A percentile compares a stretch with the other conserved stretches of the same genome.
Conservation (phyloP, 345 rosid species). For the Sonneratia alba region DNA sequence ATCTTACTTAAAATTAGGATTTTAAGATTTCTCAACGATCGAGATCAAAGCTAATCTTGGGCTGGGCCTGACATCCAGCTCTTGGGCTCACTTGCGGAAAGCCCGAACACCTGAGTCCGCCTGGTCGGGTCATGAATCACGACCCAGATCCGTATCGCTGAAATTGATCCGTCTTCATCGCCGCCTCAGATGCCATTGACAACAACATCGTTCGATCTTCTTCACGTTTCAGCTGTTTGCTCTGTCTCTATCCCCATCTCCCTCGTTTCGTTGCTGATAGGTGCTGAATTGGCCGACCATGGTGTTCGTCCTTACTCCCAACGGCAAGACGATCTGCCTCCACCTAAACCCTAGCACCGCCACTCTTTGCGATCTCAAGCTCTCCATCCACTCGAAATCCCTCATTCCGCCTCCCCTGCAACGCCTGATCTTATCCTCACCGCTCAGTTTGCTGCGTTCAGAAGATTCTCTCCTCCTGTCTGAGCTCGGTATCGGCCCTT, state of each 20-base stretch:
- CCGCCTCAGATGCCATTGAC: background rate
- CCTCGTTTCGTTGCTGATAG: background rate
- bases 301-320: constrained; percentile 55
- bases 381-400: constrained; percentile 1
- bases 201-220: background rate
- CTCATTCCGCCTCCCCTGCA: constrained; percentile 13
- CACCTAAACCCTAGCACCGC: constrained; percentile 42
- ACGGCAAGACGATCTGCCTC: constrained; percentile 34
- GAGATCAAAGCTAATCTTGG: no score
- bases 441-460: background rate
- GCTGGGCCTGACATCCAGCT: background rate
- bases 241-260: background rate
- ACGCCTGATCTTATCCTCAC: constrained; percentile 25
- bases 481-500: no score
- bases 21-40: no score
- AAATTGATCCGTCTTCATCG: background rate
- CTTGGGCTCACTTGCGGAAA: background rate
- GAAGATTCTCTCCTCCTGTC: constrained; percentile 32
- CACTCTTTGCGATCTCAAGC: constrained; percentile 42
- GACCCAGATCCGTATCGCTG: background rate
- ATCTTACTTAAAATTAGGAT: no score
- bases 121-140: background rate
- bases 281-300: constrained; percentile 10
- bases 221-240: background rate
- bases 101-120: background rate